Conservation (phyloP, 1,139 yeast genomes). For the Debaryomyces coudertii region DNA sequence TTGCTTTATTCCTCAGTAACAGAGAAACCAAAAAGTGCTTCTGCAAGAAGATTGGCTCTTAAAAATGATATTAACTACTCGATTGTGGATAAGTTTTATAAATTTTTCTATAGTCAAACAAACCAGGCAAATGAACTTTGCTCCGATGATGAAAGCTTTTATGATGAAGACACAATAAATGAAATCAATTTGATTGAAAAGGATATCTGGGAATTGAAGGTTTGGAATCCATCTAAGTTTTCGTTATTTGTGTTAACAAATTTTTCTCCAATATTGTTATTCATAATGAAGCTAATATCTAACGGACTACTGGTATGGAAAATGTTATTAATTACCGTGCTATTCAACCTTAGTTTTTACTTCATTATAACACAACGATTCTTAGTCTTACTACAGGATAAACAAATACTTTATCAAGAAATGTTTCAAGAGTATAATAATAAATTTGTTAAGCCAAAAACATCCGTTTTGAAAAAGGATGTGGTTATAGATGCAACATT, state of each 20-base stretch:
- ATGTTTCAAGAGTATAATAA: constrained; percentile 65
- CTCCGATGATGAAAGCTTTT: constrained; percentile 14
- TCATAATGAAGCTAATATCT: constrained; percentile 37
- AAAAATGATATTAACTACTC: constrained; percentile 17
- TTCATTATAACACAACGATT: constrained; percentile 46
- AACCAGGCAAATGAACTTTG: constrained; percentile 6
- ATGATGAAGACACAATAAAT: constrained; percentile 22
- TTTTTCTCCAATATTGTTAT: constrained; percentile 59
- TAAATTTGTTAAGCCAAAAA: constrained; percentile 66
- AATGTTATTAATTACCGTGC: constrained; percentile 36
- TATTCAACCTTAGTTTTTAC: constrained; percentile 44
- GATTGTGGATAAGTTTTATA: constrained; percentile 14
- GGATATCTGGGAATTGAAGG: constrained; percentile 54
- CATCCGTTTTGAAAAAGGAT: constrained; percentile 58
- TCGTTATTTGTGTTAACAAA: constrained; percentile 49
- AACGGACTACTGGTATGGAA: constrained; percentile 41
- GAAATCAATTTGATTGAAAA: constrained; percentile 23
- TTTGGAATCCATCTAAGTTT: constrained; percentile 64
- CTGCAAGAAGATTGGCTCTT: constrained; percentile 30
- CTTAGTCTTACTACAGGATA: constrained; percentile 56
- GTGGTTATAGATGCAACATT: constrained; percentile 66
- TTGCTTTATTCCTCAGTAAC: constrained; percentile 33
- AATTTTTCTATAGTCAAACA: constrained; percentile 13
- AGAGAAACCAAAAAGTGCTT: constrained; percentile 40
- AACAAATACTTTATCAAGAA: constrained; percentile 61